phyloP scores from a whole-genome alignment of 2,329 filamentous ascomycete genomes.

The Amauroascus niger region DNA sequence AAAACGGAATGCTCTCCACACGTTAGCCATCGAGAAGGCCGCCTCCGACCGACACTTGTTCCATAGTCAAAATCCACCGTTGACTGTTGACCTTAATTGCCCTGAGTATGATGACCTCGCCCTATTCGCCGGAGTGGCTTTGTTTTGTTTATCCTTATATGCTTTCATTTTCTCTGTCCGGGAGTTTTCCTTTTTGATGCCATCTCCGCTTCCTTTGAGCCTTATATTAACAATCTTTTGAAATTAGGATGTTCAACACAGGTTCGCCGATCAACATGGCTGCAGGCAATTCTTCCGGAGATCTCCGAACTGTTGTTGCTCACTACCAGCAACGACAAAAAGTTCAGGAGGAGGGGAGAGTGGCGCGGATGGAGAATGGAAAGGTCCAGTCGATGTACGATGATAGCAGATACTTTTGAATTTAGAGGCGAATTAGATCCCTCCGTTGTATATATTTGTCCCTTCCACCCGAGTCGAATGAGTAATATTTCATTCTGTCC shows the following conservation, averaged over 20 bases:
- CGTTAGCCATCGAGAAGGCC: constrained; percentile 52
- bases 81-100: constrained; percentile 48
- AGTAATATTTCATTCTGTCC: constrained; percentile 5
- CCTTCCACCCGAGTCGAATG: background rate
- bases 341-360: constrained; percentile 49
- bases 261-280: constrained; percentile 55
- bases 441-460: constrained; percentile 8
- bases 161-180: background rate
- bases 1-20: constrained; percentile 51
- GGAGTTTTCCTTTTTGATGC: constrained; percentile 13
- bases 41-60: constrained; percentile 55
- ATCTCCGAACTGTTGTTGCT: constrained; percentile 51
- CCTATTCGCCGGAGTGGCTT: background rate
- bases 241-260: constrained; percentile 50
- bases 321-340: constrained; percentile 53
- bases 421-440: constrained; percentile 8
- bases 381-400: constrained; percentile 38
- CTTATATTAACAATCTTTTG: background rate
- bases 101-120: constrained; percentile 49
- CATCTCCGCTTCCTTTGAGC: background rate
- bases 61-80: constrained; percentile 33
- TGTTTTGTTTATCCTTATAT: background rate
- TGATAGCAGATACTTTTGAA: constrained; percentile 25
- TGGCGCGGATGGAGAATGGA: constrained; percentile 37
- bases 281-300: constrained; percentile 49